Percentiles rank a stretch among this genome's conserved stretches.
Conservation (phyloP, 768 basidiomycete genomes). For the Auricularia cornea region DNA sequence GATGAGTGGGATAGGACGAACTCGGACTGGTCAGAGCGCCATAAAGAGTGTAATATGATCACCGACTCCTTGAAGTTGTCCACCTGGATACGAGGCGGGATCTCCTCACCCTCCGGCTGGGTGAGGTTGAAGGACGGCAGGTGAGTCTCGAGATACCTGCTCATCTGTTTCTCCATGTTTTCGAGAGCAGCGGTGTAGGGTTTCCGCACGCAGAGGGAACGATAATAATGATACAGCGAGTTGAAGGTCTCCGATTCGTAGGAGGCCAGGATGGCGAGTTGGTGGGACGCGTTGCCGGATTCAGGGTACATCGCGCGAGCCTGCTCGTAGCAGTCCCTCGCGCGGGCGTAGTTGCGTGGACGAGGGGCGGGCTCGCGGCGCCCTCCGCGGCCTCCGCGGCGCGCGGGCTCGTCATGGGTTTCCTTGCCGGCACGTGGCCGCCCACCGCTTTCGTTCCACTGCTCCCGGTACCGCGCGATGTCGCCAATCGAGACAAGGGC, state of each 20-base stretch:
- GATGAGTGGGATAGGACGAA: constrained; percentile 27
- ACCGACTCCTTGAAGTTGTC: constrained; percentile 65
- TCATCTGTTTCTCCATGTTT: constrained; percentile 52
- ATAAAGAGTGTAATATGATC: constrained; percentile 69
- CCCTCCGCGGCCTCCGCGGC: constrained; percentile 35
- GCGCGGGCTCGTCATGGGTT: constrained; percentile 46
- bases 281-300: constrained; percentile 93
- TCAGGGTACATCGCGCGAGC: constrained; percentile 75
- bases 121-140: not conserved
- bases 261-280: constrained; percentile 85
- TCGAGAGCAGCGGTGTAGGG: constrained; percentile 84
- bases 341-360: constrained; percentile 62
- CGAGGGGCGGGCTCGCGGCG: constrained; percentile 39
- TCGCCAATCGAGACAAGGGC: constrained; percentile 89
- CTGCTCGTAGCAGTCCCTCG: constrained; percentile 76
- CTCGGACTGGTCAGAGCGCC: constrained; percentile 51
- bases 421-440: constrained; percentile 48
- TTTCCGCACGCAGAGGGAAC: constrained; percentile 76
- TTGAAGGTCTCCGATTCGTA: constrained; percentile 78
- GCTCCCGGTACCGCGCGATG: constrained; percentile 86
- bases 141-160: constrained; percentile 3
- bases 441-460: constrained; percentile 68
- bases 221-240: constrained; percentile 80
- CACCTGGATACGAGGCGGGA: constrained; percentile 44
- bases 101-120: constrained; percentile 21